Evolutionary conservation across 1,139 yeast genomes (phyloP).

Genomic region (Magnusiomyces ingens): DNA sequence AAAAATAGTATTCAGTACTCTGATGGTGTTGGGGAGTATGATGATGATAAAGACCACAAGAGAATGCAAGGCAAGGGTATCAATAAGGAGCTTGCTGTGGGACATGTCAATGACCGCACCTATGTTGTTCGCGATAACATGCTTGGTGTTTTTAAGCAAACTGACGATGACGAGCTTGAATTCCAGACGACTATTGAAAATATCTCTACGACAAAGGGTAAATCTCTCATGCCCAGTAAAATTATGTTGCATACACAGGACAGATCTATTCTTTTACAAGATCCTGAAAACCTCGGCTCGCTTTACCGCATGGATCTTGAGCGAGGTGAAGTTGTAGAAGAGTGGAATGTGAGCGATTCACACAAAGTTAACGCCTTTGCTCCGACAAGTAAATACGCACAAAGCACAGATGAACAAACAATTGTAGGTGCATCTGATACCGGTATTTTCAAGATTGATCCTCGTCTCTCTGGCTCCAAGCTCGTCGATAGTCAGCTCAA

Average conservation of each 20-base stretch:
- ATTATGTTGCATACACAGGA: constrained; percentile 76
- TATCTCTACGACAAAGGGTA: constrained; percentile 49
- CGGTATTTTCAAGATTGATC: constrained; percentile 69
- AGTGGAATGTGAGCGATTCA: constrained; percentile 51
- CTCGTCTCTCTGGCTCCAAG: constrained; percentile 56
- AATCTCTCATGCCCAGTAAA: constrained; percentile 50
- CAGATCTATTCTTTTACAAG: constrained; percentile 57
- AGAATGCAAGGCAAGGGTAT: constrained; percentile 32
- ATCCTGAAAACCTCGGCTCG: constrained; percentile 38
- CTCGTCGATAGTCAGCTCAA: constrained; percentile 50
- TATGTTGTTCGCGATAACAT: constrained; percentile 74
- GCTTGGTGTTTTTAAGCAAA: constrained; percentile 70
- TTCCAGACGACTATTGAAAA: constrained; percentile 63
- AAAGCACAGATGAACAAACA: constrained; percentile 64
- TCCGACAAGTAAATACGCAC: constrained; percentile 66
- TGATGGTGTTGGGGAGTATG: constrained; percentile 24
- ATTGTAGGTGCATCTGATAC: constrained; percentile 62
- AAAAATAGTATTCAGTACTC: constrained; percentile 7
- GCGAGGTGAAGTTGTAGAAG: constrained; percentile 74
- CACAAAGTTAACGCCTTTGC: constrained; percentile 50
- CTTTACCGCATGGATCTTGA: constrained; percentile 72
- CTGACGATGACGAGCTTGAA: constrained; percentile 46
- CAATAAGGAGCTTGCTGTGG: constrained; percentile 64
- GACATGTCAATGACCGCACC: constrained; percentile 61
- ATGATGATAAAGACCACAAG: constrained; percentile 32